Evolutionary conservation across 345 rosid species (phyloP).

Genomic region (Eucalyptus paniculata): DNA sequence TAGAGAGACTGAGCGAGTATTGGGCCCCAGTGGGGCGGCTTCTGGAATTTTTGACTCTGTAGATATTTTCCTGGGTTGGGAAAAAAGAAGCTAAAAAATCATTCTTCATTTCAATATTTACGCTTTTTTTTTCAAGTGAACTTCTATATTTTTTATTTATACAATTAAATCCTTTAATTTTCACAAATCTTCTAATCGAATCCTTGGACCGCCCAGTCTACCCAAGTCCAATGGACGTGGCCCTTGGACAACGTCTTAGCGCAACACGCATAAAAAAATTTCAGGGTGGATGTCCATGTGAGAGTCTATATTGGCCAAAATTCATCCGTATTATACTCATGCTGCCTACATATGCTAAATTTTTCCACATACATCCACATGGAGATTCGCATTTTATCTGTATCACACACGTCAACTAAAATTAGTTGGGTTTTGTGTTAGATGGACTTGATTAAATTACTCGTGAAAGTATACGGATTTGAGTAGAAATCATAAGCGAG

Average conservation of each 20-base stretch:
- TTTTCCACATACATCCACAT: neutral
- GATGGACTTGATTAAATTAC: neutral
- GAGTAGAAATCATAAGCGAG: no score
- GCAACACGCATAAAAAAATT: neutral
- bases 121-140: neutral
- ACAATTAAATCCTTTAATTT: neutral
- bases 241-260: neutral
- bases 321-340: neutral
- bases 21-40: neutral
- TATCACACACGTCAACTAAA: neutral
- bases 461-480: neutral
- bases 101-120: neutral
- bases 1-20: neutral
- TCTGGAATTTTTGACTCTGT: neutral
- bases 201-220: neutral
- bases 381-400: neutral
- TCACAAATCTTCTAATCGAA: neutral
- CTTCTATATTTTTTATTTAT: neutral
- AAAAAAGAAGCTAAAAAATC: no score
- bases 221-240: neutral
- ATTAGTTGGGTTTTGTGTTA: neutral
- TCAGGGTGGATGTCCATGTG: neutral
- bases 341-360: neutral
- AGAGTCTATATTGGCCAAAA: neutral
- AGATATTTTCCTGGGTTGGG: no score